Conservation (phyloP, 2,329 filamentous ascomycete species). For the Talaromyces sp. region DNA sequence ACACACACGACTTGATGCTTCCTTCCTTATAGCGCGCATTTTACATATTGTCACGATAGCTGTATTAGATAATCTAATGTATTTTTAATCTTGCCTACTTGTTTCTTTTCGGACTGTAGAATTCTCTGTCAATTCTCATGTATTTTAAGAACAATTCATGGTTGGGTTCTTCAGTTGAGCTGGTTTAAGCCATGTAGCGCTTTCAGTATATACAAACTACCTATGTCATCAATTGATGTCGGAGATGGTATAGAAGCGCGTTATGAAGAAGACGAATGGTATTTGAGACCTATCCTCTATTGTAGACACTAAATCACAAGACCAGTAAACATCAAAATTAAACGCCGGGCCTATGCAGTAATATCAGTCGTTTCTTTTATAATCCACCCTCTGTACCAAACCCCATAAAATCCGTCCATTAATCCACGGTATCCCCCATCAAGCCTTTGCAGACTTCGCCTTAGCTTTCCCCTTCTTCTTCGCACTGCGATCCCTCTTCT, state of each 20-base stretch:
- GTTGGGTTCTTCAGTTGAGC: too few species aligned
- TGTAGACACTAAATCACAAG: too few species aligned
- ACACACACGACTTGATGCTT: neutral
- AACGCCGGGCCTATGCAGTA: conserved; percentile 7
- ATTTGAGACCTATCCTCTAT: too few species aligned
- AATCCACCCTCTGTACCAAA: neutral
- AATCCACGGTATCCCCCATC: conserved; percentile 13
- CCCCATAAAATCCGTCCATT: neutral
- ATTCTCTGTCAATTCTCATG: neutral
- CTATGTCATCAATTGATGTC: too few species aligned
- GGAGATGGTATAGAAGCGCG: too few species aligned
- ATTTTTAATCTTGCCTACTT: conserved; percentile 7
- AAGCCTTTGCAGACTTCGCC: conserved; percentile 39
- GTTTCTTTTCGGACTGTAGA: neutral
- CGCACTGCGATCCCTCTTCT: conserved; percentile 79
- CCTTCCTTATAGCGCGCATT: neutral
- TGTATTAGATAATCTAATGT: neutral
- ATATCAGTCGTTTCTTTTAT: neutral
- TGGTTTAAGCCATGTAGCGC: too few species aligned
- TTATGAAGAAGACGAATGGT: neutral
- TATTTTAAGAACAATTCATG: too few species aligned
- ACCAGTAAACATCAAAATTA: neutral
- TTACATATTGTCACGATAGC: neutral
- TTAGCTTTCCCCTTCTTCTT: conserved; percentile 73
- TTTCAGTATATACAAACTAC: too few species aligned